Evolutionary conservation across 345 rosid genomes (phyloP), one percentile per base, ranked within the genome.

Genomic region (Iberis pinnata): DNA sequence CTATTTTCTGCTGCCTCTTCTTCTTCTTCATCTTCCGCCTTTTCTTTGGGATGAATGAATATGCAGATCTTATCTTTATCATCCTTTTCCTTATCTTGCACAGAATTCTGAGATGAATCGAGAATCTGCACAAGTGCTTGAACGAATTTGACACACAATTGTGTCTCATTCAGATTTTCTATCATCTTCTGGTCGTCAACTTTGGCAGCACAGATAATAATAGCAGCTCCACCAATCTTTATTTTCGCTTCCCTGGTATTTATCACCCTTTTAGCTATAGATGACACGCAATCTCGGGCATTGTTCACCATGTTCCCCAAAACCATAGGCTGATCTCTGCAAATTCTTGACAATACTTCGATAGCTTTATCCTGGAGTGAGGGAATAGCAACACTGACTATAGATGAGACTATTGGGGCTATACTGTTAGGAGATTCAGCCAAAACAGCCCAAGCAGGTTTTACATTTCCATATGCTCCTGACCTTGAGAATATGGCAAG

Each of bases 401-500:
- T 82, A 7, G 89, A 80, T 46, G 66, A 69, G 58, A 88, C 99
- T 72, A 93, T 86, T 20, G 99, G 96, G 40, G 76, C 64, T 58
- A 86, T 79, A 70, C 83, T 75, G 70, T 70, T 70, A 9, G 99
- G 89, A 64, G 72, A 77, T 72, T 88, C 96, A 48, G 78, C 79
- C 70, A 93, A 72, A 75, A 93, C 96, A 56, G 74, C 80, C 99
- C 99, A 93, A 11, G 99, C 76, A 58, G 99, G 96, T 67, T 82
- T 93, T 25, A 72, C 70, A 56, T 74, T 69, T 41, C 78, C 89
- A 16, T 69, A 60, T 51, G 70, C 77, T 68, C 67, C 86, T 33
- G 81, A 73, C 74, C 92, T 80, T 17, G 95, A 93, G 59, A 93
- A 78, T 73, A 86, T 73, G 54, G 97, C 94, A 58, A 93, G 97